Conservation (phyloP, 352 stramenopile genomes). For the Phytophthora cryptogea region DNA sequence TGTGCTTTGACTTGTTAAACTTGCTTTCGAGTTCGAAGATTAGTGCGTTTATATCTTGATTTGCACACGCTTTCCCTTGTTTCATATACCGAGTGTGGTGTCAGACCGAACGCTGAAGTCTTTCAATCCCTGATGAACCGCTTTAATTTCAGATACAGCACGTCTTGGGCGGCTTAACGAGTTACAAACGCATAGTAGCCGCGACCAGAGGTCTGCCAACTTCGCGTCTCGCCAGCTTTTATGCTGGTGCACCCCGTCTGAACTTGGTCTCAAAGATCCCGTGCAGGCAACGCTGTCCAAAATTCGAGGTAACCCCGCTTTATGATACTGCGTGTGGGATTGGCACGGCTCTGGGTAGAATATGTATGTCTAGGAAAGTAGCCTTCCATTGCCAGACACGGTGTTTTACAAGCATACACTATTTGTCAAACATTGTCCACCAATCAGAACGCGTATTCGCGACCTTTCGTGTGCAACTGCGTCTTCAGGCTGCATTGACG, state of each 20-base stretch:
- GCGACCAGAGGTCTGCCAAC: no score
- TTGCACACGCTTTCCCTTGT: not conserved
- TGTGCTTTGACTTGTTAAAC: not conserved
- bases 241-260: not conserved
- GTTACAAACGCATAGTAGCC: not conserved
- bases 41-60: not conserved
- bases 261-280: not conserved
- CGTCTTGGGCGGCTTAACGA: no score
- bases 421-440: not conserved
- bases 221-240: no score
- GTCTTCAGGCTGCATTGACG: not conserved
- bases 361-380: not conserved
- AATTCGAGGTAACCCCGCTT: not conserved
- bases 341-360: not conserved
- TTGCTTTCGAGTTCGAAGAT: not conserved
- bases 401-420: not conserved
- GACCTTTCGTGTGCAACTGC: constrained; percentile 1
- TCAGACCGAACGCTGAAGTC: not conserved
- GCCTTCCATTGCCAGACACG: not conserved
- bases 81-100: not conserved
- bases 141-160: no score
- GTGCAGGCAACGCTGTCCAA: not conserved
- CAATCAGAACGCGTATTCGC: not conserved
- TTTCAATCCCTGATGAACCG: no score
- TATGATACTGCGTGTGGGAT: not conserved